These are phyloP conservation scores for Alternaria alternata DNA, from an alignment of 2,329 filamentous ascomycete species.

Conservation along the genomic window DNA sequence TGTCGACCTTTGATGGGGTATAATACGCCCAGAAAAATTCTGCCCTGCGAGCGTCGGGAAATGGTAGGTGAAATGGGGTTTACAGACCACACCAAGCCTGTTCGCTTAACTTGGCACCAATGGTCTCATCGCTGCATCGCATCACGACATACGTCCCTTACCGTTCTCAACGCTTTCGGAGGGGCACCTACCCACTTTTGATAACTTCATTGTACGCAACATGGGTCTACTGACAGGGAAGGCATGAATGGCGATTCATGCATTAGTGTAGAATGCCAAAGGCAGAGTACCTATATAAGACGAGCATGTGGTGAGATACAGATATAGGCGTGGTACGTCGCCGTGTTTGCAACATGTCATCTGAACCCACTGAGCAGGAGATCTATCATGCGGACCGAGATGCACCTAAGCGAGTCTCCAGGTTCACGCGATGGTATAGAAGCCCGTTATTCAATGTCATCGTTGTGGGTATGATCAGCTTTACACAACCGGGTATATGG, in stretches of 20 bases:
- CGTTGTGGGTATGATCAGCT: constrained; percentile 55
- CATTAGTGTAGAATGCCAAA: neutral
- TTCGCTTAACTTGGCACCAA: constrained; percentile 3
- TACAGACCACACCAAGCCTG: neutral
- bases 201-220: neutral
- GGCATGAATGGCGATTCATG: constrained; percentile 2
- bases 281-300: neutral
- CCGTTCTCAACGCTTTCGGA: neutral
- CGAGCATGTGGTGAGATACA: neutral
- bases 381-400: constrained; percentile 10
- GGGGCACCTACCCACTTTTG: neutral
- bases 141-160: constrained; percentile 20
- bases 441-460: constrained; percentile 59
- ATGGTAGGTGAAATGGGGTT: neutral
- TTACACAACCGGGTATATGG: constrained; percentile 60
- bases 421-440: constrained; percentile 48
- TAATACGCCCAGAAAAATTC: neutral
- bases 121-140: constrained; percentile 17
- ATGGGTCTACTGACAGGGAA: neutral
- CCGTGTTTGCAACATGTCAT: constrained; percentile 12
- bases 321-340: neutral
- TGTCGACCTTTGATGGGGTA: neutral
- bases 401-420: constrained; percentile 23
- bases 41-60: neutral
- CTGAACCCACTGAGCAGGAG: constrained; percentile 27